Evolutionary conservation across 176 grass and related monocot species (phyloP).

Genomic region (Juncus inflexus): DNA sequence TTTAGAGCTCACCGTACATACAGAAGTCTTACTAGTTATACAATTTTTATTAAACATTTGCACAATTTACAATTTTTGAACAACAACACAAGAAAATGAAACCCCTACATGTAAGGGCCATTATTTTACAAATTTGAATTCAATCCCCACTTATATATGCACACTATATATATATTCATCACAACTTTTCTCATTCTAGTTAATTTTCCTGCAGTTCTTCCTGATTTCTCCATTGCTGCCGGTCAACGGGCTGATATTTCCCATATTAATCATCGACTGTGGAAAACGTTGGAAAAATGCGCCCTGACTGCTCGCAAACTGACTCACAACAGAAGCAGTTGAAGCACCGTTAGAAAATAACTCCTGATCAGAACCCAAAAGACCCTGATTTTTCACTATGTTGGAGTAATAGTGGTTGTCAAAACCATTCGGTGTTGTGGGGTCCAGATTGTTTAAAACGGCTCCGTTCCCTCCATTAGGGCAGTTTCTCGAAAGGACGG

Average conservation of each 20-base stretch:
- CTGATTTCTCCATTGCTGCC: slow-evolving; percentile 35
- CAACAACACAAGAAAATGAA: too few relatives aligned
- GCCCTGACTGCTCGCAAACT: slow-evolving; percentile 39
- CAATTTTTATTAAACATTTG: too few relatives aligned
- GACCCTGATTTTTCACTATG: slow-evolving; percentile 27
- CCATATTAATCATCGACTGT: slow-evolving; percentile 61
- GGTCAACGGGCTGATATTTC: slow-evolving; percentile 38
- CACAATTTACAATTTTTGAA: too few relatives aligned
- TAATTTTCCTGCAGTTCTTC: slow-evolving; percentile 31
- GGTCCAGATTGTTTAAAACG: slow-evolving; percentile 42
- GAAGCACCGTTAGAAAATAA: slow-evolving; percentile 37
- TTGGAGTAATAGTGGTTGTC: slow-evolving; percentile 67
- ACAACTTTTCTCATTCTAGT: not conserved
- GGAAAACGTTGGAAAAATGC: slow-evolving; percentile 51
- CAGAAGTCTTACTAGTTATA: too few relatives aligned
- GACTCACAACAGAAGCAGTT: slow-evolving; percentile 37
- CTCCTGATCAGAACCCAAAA: slow-evolving; percentile 54
- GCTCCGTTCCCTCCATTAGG: not conserved
- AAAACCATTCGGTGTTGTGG: slow-evolving; percentile 39
- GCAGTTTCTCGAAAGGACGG: slow-evolving; percentile 27
- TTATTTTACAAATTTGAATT: too few relatives aligned
- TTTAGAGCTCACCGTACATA: too few relatives aligned
- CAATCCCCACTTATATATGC: too few relatives aligned
- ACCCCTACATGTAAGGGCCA: too few relatives aligned
- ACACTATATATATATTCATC: too few relatives aligned